Evolutionary conservation across 148 eudicot species (phyloP).

Genomic region (Chenopodium suecicum): DNA sequence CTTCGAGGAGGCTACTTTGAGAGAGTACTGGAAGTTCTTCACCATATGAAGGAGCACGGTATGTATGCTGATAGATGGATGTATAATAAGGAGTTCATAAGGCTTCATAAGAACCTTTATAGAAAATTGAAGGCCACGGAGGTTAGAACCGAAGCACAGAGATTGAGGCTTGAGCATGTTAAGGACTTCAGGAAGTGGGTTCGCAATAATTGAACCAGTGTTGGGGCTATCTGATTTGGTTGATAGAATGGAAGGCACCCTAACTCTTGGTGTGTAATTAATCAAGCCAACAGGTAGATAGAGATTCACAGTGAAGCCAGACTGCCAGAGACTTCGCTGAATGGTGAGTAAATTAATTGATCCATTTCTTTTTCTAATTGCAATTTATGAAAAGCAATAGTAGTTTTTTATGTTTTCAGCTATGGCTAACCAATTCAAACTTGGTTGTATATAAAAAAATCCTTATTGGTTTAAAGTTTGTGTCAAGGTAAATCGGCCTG

Average conservation of each 20-base stretch:
- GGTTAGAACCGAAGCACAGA: conserved; percentile 74
- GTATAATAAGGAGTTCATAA: conserved; percentile 59
- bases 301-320: neutral
- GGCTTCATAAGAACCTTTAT: conserved; percentile 72
- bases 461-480: neutral
- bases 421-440: neutral
- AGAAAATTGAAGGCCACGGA: conserved; percentile 50
- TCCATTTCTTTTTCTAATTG: neutral
- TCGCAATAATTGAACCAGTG: conserved; percentile 42
- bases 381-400: neutral
- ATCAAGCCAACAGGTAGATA: neutral
- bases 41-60: conserved; percentile 50
- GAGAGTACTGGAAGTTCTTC: conserved; percentile 76
- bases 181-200: conserved; percentile 71
- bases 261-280: neutral
- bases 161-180: conserved; percentile 71
- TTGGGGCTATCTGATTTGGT: neutral
- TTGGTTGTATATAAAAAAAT: neutral
- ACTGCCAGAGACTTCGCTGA: neutral
- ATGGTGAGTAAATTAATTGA: conserved; percentile 1
- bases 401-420: neutral
- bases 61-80: conserved; percentile 72
- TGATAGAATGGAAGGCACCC: neutral
- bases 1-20: conserved; percentile 93
- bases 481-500: neutral